Conservation (phyloP, 768 basidiomycete species). For the Sporobolomyces pararoseus region DNA sequence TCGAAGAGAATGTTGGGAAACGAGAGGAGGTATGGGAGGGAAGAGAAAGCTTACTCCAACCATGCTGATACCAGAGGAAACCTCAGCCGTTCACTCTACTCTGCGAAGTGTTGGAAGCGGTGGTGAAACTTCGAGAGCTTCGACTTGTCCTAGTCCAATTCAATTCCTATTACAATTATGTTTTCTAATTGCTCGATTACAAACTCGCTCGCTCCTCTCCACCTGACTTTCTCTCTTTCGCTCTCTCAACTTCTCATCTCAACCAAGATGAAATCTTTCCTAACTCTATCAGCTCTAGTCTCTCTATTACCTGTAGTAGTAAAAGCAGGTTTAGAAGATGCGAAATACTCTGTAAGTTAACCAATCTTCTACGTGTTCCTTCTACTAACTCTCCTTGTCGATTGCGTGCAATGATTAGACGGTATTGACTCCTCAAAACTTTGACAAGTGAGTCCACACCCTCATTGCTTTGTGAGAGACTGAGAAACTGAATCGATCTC, state of each 20-base stretch:
- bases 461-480: conserved; percentile 35
- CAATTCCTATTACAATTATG: no score
- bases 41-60: conserved; percentile 15
- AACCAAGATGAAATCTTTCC: conserved; percentile 8
- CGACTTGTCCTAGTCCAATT: no score
- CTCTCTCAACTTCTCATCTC: neutral
- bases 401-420: no score
- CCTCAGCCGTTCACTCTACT: no score
- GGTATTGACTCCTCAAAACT: conserved; percentile 63
- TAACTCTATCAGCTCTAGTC: neutral
- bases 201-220: no score
- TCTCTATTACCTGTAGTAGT: neutral
- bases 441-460: conserved; percentile 63
- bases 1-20: neutral
- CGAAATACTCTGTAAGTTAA: conserved; percentile 30
- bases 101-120: no score
- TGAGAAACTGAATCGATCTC: conserved; percentile 36
- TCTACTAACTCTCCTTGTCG: neutral
- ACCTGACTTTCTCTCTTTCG: neutral
- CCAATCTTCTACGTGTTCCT: neutral
- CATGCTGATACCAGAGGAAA: no score
- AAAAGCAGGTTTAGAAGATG: conserved; percentile 44
- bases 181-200: no score
- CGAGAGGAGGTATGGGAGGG: neutral
- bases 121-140: no score